Percentiles rank a stretch among this genome's conserved stretches.
These are phyloP conservation scores for Thraustotheca clavata DNA, from an alignment of 352 stramenopile species.

Conservation along the genomic window DNA sequence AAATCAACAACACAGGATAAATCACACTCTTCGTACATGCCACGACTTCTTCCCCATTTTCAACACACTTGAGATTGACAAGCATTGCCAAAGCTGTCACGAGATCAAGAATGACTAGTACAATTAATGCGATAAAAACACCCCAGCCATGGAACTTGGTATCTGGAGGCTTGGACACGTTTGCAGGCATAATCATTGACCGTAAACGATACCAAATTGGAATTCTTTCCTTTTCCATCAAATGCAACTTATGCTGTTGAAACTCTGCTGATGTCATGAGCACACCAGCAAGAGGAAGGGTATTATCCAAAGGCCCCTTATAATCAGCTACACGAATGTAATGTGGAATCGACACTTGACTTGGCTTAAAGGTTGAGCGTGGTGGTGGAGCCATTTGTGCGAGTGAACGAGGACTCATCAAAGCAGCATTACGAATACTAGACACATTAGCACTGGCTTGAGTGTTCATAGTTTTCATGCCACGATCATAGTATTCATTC, in stretches of 20 bases:
- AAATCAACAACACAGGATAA: slow-evolving; percentile 56
- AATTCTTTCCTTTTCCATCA: not conserved
- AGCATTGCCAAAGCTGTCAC: slow-evolving; percentile 74
- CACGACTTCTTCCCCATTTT: slow-evolving; percentile 53
- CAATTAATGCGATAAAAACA: slow-evolving; percentile 49
- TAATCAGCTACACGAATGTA: not conserved
- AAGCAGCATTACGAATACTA: slow-evolving; percentile 17
- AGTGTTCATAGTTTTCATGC: not conserved
- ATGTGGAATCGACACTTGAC: slow-evolving; percentile 18
- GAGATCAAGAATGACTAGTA: slow-evolving; percentile 63
- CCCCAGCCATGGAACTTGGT: slow-evolving; percentile 34
- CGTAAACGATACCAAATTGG: not conserved
- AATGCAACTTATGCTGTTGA: slow-evolving; percentile 30
- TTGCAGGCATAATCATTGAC: not conserved
- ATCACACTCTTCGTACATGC: slow-evolving; percentile 67
- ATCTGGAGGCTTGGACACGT: slow-evolving; percentile 30
- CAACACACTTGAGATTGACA: slow-evolving; percentile 73
- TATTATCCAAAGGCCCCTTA: slow-evolving; percentile 60
- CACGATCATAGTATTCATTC: not conserved
- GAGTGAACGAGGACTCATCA: slow-evolving; percentile 24
- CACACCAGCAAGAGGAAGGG: slow-evolving; percentile 57
- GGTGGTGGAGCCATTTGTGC: slow-evolving; percentile 26
- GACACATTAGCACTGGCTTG: not conserved
- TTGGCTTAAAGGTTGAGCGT: slow-evolving; percentile 33
- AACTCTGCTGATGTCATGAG: slow-evolving; percentile 61